Evolutionary conservation across 257 asterid genomes (phyloP), one percentile per base, ranked within the genome.

Genomic region (Rhazya stricta): DNA sequence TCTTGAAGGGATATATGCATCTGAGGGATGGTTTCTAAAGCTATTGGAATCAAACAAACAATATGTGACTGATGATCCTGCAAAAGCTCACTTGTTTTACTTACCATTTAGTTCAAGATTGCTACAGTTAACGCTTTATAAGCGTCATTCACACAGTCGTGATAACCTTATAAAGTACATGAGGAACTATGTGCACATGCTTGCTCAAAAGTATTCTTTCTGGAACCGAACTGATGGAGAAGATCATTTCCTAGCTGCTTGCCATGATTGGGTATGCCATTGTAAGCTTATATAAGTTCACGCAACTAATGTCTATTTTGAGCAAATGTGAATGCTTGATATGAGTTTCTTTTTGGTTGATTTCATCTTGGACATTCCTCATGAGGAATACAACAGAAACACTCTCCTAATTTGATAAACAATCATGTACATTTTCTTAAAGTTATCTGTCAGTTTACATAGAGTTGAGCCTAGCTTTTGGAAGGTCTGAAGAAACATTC

Each of bases 21-120:
- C 96, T 0, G 97, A 92, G 81, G 97, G 97, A 42, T 92, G 96
- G 96, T 92, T 92, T 85, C 85, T 92, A 91, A 90, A 89, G 88
- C 85, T 81, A 71, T 84, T 92, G 50, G 82, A 90, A 77, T 32
- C 84, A 25, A 84, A 77, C 89, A 92, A 87, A 74, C 78, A 80
- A 54, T 84, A 85, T 25, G 80, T 83, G 41, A 86, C 96, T 8
- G 86, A 83, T 73, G 84, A 85, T 45, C 86, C 93, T n/a, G 82
- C 63, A 45, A 81, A 83, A 69, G 97, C 97, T 62, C 96, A 90
- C 84, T 76, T 92, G 39, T 92, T 92, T 78, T 92, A 89, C 84
- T 67, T 92, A 51, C 97, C 97, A 21, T 90, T 90, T 83, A 89
- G 96, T 79, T 81, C 96, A 2, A 83, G 90, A 19, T 72, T 43